Evolutionary conservation across 305 asterid genomes (phyloP).

Genomic region (Fraxinus platypoda): DNA sequence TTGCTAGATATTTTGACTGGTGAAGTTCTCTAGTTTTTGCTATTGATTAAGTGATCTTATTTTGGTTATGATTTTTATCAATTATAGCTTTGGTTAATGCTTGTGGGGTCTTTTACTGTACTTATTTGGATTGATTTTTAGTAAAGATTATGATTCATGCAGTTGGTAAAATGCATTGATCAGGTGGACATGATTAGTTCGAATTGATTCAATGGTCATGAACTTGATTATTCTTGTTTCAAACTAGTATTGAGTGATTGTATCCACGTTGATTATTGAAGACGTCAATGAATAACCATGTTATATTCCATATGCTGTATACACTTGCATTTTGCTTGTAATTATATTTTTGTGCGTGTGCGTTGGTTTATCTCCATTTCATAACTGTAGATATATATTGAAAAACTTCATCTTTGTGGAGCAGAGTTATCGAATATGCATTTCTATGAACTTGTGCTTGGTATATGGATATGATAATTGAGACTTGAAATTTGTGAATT

Average conservation of each 20-base stretch:
- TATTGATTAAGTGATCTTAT: not conserved
- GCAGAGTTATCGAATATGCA: not conserved
- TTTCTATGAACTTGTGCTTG: not conserved
- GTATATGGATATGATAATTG: not conserved
- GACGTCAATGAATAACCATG: not conserved
- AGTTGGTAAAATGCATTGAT: not conserved
- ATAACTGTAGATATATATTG: not conserved
- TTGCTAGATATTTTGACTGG: not conserved
- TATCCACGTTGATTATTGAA: not conserved
- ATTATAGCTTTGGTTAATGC: not conserved
- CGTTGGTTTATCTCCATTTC: not conserved
- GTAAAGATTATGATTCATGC: not conserved
- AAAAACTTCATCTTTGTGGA: not conserved
- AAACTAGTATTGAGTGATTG: not conserved
- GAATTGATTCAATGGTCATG: not conserved
- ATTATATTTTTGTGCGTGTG: not conserved
- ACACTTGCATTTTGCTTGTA: not conserved
- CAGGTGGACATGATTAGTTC: not conserved
- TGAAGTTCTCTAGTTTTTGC: not conserved
- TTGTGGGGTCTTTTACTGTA: not conserved
- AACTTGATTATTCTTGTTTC: not conserved
- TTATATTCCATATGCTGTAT: not conserved
- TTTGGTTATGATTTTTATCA: not conserved
- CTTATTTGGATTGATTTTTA: not conserved
- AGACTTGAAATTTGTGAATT: not conserved